These are phyloP conservation scores for Amylocarpus encephaloides DNA, from an alignment of 2,329 filamentous ascomycete species.

Conservation along the genomic window DNA sequence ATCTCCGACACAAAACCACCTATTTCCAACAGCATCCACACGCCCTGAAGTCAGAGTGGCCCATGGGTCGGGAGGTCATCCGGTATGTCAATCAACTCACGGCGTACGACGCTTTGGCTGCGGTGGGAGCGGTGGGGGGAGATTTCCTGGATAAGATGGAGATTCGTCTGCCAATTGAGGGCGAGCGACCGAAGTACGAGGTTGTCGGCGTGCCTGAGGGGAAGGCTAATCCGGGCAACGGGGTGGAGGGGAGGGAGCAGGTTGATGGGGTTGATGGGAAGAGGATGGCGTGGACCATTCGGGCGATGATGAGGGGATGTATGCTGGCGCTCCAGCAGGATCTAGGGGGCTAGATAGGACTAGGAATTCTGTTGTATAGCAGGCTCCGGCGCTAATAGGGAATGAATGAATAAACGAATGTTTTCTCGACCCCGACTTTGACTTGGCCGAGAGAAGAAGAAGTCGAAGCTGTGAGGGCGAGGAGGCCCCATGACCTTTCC, in stretches of 20 bases:
- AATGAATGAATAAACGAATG: too few relatives aligned
- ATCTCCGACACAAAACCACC: constrained; percentile 17
- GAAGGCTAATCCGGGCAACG: background rate
- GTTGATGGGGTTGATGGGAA: background rate
- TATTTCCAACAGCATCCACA: constrained; percentile 9
- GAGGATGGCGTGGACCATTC: constrained; percentile 3
- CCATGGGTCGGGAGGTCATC: constrained; percentile 17
- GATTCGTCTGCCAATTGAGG: background rate
- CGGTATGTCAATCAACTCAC: constrained; percentile 22
- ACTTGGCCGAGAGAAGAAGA: too few relatives aligned
- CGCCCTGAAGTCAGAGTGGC: constrained; percentile 9
- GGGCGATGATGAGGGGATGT: constrained; percentile 3
- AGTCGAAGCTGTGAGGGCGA: too few relatives aligned
- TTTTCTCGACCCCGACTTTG: too few relatives aligned
- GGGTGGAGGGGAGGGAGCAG: background rate
- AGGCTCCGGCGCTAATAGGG: too few relatives aligned
- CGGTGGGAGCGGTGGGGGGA: constrained; percentile 21
- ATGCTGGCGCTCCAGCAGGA: constrained; percentile 1
- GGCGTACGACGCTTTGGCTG: constrained; percentile 27
- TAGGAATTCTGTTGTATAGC: too few relatives aligned
- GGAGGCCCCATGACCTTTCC: too few relatives aligned
- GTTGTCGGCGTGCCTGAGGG: background rate
- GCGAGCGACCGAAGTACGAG: background rate
- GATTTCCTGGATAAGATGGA: constrained; percentile 16
- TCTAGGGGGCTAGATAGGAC: background rate